These are phyloP conservation scores for Fusarium robinianum DNA, from an alignment of 2,329 filamentous ascomycete genomes.

Conservation along the genomic window DNA sequence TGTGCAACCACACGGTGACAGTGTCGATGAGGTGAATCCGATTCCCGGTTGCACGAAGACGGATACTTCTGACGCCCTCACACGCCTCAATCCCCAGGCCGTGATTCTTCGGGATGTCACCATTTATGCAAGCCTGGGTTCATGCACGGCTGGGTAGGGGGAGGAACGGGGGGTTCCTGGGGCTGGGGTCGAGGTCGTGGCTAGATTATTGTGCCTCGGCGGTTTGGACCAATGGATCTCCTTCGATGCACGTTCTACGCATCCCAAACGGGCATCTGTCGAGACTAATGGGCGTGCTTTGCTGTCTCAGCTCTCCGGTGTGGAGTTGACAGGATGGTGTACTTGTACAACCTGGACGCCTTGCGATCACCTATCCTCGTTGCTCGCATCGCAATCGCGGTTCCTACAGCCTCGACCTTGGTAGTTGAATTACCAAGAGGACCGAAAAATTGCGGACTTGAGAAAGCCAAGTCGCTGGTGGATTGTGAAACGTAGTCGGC, in stretches of 20 bases:
- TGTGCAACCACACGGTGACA: conserved; percentile 22
- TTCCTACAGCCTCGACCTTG: no score
- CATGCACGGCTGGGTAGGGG: conserved; percentile 14
- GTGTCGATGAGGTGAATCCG: conserved; percentile 6
- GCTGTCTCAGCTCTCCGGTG: conserved; percentile 10
- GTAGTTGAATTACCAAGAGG: no score
- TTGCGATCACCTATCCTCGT: no score
- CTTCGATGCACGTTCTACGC: conserved; percentile 2
- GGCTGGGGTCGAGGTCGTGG: not conserved
- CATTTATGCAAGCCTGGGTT: no score
- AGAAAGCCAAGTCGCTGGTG: no score
- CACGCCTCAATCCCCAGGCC: conserved; percentile 1
- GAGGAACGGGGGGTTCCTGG: not conserved
- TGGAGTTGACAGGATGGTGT: conserved; percentile 19
- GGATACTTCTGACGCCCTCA: conserved; percentile 3
- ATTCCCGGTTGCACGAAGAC: conserved; percentile 13
- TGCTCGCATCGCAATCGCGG: no score
- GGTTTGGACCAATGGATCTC: conserved; percentile 3
- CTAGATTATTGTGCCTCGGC: no score
- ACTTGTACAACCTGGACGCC: conserved; percentile 18
- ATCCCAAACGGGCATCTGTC: conserved; percentile 3
- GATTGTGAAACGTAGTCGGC: no score
- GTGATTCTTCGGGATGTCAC: no score
- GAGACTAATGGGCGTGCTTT: conserved; percentile 5
- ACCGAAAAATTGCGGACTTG: no score